A percentile compares a stretch with the other conserved stretches of the same genome.
phyloP scores from a whole-genome alignment of 495 filamentous ascomycete genomes.

The Penicillium coffeae region DNA sequence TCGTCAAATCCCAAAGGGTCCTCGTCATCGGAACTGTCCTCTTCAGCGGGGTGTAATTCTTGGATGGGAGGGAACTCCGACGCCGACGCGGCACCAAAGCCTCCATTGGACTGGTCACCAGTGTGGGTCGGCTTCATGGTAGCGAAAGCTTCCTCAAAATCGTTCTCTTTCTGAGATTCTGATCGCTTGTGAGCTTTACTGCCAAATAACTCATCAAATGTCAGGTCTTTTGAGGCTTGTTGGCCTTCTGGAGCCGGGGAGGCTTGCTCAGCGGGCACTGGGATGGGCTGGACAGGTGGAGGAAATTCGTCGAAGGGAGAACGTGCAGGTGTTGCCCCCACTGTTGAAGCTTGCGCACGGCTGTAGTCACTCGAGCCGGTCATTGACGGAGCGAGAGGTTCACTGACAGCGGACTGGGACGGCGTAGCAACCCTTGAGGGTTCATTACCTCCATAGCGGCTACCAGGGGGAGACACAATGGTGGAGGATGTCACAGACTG shows the following conservation, averaged over 20 bases:
- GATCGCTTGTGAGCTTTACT: slow-evolving; percentile 52
- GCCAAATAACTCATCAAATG: slow-evolving; percentile 54
- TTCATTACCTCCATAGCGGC: slow-evolving; percentile 57
- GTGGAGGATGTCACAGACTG: slow-evolving; percentile 75
- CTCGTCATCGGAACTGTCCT: slow-evolving; percentile 70
- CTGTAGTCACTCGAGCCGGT: slow-evolving; percentile 24
- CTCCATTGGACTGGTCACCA: slow-evolving; percentile 24
- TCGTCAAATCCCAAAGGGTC: slow-evolving; percentile 78
- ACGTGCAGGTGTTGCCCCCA: slow-evolving; percentile 15
- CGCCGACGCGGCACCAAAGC: slow-evolving; percentile 24
- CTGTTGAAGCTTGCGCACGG: slow-evolving; percentile 15
- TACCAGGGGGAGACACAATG: slow-evolving; percentile 74
- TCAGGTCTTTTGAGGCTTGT: slow-evolving; percentile 29
- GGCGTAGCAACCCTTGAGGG: slow-evolving; percentile 56
- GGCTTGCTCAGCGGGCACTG: slow-evolving; percentile 13
- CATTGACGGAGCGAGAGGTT: slow-evolving; percentile 14
- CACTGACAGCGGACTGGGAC: slow-evolving; percentile 43
- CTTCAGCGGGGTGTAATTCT: slow-evolving; percentile 75
- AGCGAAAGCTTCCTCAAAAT: slow-evolving; percentile 49
- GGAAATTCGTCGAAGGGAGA: slow-evolving; percentile 46
- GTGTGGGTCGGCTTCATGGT: slow-evolving; percentile 31
- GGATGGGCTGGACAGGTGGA: slow-evolving; percentile 24
- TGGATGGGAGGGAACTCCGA: slow-evolving; percentile 92
- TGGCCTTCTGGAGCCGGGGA: slow-evolving; percentile 17
- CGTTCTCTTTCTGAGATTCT: slow-evolving; percentile 53